Conservation (phyloP, 116 monocot genomes). For the Dioscorea cayenensis region DNA sequence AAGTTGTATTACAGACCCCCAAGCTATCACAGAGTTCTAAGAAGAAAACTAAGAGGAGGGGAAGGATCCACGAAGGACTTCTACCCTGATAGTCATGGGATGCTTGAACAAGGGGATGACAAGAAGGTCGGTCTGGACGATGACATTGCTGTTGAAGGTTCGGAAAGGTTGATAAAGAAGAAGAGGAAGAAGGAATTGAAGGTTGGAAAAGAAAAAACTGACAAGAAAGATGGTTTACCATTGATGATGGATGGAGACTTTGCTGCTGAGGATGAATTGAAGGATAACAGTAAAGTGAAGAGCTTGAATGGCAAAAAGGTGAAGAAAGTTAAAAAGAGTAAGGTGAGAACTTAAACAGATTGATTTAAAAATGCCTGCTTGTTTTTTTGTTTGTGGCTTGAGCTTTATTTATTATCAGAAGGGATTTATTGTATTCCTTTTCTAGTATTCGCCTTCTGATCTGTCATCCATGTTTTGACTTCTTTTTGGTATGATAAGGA, state of each 20-base stretch:
- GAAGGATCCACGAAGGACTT: not conserved
- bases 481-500: not conserved
- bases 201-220: not conserved
- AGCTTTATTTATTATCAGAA: not conserved
- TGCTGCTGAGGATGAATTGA: not conserved
- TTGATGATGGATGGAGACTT: too few species aligned
- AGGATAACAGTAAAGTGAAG: slow-evolving; percentile 17
- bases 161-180: not conserved
- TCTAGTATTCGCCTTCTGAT: not conserved
- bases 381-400: not conserved
- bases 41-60: slow-evolving; percentile 19
- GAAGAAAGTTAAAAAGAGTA: slow-evolving; percentile 12
- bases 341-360: not conserved
- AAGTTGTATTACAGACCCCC: not conserved
- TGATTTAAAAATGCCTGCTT: not conserved
- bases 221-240: not conserved
- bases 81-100: not conserved
- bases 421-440: not conserved
- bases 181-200: not conserved
- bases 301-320: slow-evolving; percentile 5
- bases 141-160: not conserved
- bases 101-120: not conserved
- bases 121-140: slow-evolving; percentile 1
- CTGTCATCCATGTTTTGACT: not conserved
- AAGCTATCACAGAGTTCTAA: not conserved